Base-by-base conservation (phyloP, 805 yeast genomes). In the Candida berthetii region DNA sequence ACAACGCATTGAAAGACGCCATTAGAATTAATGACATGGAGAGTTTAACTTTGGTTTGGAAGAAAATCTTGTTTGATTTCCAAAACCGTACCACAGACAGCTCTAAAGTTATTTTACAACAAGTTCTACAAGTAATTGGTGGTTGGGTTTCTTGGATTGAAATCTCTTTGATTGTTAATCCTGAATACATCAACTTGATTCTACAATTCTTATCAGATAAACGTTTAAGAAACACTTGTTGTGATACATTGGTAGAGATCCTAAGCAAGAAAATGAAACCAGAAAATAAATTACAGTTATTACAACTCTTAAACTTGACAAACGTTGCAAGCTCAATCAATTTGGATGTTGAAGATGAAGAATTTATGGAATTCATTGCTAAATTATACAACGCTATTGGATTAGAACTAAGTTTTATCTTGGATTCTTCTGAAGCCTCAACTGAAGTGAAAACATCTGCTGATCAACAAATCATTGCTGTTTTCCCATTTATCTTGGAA, bases 121-220 rank as follows among this genome's bases (percentile, higher is more conserved):
- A 74, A 45, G 65, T 79, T 7, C 69, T 88, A 38, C 69, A 70
- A 40, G 80, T 80, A 42, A 77, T 93, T 42, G 97, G 97, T 10
- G 78, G 79, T 11, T 93, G 85, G 74, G 85, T 89, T 19, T 81
- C 90, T 19, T 93, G 99, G 99, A 87, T 90, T 59, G 38, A 36
- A 17, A 36, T 36, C 18, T n/a, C 15, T 31, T 14, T 40, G 7
- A 40, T 56, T 31, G 53, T 51, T 7, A 45, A 45, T 27, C 36
- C 51, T 2, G 58, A 55, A 35, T 56, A 56, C 38, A 55, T 56
- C 33, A 50, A 47, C 11, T 15, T 31, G 11, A 37, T 37, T 16
- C 17, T 37, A 15, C 35, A 31, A 31, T 37, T 20, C 38, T 42
- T 51, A 38, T 48, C 42, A 11, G 17, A 39, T 18, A 28, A 17